A percentile compares a stretch with the other conserved stretches of the same genome.
phyloP scores from a whole-genome alignment of 495 filamentous ascomycete species.

The Penicillium roqueforti region DNA sequence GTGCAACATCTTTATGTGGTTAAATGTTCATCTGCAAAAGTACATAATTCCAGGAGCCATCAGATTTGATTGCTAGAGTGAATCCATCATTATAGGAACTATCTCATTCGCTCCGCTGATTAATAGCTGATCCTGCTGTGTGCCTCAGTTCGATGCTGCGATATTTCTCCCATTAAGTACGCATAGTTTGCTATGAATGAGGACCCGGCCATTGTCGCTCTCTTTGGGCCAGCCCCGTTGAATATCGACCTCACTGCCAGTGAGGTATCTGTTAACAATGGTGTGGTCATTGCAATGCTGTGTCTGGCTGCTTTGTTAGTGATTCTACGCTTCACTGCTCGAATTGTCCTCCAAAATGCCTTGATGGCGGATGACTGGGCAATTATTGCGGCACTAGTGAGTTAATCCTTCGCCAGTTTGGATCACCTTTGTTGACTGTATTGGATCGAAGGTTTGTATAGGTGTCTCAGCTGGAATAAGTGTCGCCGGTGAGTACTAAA shows the following conservation, averaged over 20 bases:
- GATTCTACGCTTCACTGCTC: constrained; percentile 28
- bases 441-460: constrained; percentile 5
- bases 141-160: not conserved
- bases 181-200: constrained; percentile 8
- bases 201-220: constrained; percentile 15
- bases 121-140: no score
- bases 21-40: no score
- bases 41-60: no score
- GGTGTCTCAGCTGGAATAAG: constrained; percentile 23
- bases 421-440: not conserved
- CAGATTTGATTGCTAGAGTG: no score
- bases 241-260: constrained; percentile 22
- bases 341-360: constrained; percentile 22
- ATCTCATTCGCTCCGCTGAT: no score
- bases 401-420: not conserved
- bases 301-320: constrained; percentile 31
- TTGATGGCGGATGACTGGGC: constrained; percentile 34
- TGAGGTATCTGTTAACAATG: constrained; percentile 13
- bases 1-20: no score
- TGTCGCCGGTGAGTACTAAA: constrained; percentile 16
- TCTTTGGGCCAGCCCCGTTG: constrained; percentile 27
- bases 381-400: constrained; percentile 29
- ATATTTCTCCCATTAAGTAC: not conserved
- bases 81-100: not conserved
- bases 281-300: constrained; percentile 24